phyloP scores from a whole-genome alignment of 2,329 filamentous ascomycete species.

The Alternaria burnsii region DNA sequence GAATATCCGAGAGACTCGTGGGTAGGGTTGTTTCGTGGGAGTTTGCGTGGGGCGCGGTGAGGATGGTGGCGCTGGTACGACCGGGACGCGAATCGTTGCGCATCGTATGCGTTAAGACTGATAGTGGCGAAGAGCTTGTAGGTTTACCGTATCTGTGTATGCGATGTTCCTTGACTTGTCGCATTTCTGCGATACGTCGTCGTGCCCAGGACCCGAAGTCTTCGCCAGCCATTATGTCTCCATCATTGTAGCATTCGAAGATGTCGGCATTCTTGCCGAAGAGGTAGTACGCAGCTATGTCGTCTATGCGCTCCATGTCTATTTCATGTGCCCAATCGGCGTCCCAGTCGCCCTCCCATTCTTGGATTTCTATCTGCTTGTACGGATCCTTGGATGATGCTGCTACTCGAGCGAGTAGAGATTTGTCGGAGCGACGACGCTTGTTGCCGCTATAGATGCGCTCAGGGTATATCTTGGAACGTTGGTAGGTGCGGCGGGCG shows the following conservation, averaged over 20 bases:
- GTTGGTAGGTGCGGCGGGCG: background rate
- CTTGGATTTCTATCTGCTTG: background rate
- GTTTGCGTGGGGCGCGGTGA: background rate
- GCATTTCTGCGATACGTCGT: conserved; percentile 20
- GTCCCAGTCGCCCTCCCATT: background rate
- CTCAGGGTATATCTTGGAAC: background rate
- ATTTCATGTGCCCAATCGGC: background rate
- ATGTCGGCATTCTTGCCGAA: conserved; percentile 1
- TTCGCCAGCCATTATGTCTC: background rate
- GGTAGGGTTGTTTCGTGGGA: conserved; percentile 14
- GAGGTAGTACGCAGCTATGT: conserved; percentile 1
- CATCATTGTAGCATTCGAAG: background rate
- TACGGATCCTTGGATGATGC: background rate
- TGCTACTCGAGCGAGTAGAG: background rate
- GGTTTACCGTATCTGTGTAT: background rate
- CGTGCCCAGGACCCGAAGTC: conserved; percentile 17
- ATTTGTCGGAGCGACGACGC: background rate
- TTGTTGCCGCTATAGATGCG: background rate
- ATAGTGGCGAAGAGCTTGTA: background rate
- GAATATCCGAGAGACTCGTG: conserved; percentile 5
- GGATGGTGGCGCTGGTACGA: background rate
- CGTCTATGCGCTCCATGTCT: conserved; percentile 8
- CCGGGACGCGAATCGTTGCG: background rate
- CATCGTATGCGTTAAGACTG: background rate
- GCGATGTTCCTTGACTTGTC: conserved; percentile 16